Evolutionary conservation across 257 asterid genomes (phyloP), one percentile per base, ranked within the genome.

Genomic region (Ocimum tenuiflorum): DNA sequence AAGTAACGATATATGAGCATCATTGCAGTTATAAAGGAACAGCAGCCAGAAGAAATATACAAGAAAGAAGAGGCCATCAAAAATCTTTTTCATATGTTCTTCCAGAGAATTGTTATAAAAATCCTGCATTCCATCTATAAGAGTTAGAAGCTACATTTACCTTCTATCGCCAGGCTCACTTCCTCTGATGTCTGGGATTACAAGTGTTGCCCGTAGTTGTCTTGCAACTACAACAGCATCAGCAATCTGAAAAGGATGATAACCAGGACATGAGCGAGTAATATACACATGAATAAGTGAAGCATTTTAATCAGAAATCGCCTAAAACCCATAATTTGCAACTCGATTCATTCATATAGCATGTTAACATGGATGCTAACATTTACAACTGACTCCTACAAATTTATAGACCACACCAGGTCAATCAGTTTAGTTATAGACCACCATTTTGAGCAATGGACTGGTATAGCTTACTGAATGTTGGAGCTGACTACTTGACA

Each of bases 151-250:
- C 49, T 10, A 19, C 42, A 67, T 85, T 84, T 54, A 91, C 98
- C 95, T 89, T 70, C 75, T 86, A 67, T 87, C 97, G 36, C 91
- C 91, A 51, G 97, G 88, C 55, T 79, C 72, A 73, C 76, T 87
- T 81, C 95, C 99, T 78, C 97, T 81, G 48, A 92, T 85, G 73
- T 89, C 99, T 39, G 99, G 99, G 75, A 92, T 78, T 11, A 92
- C 87, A 75, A 92, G 95, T 61, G 89, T 86, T 69, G 99, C 99
- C 8, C 84, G 86, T 48, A 92, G 88, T 73, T 81, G 86, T 75
- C 89, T 86, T 23, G 97, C 99, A 50, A 92, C 92, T 60, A 87
- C 95, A 41, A 89, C 95, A 8, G 99, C 99, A 75, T 89, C 99
- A 56, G 99, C 78, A 73, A 92, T 81, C 99, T 92, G 84, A 61